Evolutionary conservation across 495 filamentous ascomycete genomes (phyloP), one percentile per base, ranked within the genome.

Genomic region (Aspergillus indologenus): DNA sequence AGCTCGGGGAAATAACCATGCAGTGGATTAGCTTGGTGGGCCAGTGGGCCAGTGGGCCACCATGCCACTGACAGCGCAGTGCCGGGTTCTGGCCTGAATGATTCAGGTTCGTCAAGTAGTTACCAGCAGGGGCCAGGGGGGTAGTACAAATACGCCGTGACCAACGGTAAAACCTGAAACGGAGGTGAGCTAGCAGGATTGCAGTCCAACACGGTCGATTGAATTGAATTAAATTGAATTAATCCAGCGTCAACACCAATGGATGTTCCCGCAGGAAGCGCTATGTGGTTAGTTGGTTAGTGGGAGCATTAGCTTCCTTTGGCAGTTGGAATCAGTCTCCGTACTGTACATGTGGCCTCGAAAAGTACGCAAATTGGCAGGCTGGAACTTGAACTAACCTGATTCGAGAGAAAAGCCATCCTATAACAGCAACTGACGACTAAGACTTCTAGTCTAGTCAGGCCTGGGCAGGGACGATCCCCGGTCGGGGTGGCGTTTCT

Each of bases 391-490:
- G n/a, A n/a, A n/a, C n/a, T n/a, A n/a, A n/a, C n/a, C n/a, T n/a
- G n/a, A n/a, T n/a, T n/a, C n/a, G n/a, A n/a, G n/a, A n/a, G n/a
- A n/a, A n/a, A n/a, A n/a, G n/a, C n/a, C n/a, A n/a, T n/a, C n/a
- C n/a, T n/a, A n/a, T n/a, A n/a, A n/a, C n/a, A n/a, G n/a, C n/a
- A n/a, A n/a, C n/a, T n/a, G n/a, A 18, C 23, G 48, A 29, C 48
- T 51, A 51, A 51, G 23, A 18, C 24, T 24, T n/a, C n/a, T n/a
- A n/a, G n/a, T n/a, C n/a, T n/a, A 29, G 15, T 51, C 34, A 24
- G 47, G 45, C 20, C 26, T 50, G 47, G 47, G 47, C 47, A 14
- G 23, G 47, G 47, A 24, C 22, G 47, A 50, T 50, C 47, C 15
- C 47, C 21, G 47, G 21, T 24, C 26, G 21, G 47, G 14, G 47